phyloP scores from a whole-genome alignment of 2,329 filamentous ascomycete genomes.

The Apiospora hydei region DNA sequence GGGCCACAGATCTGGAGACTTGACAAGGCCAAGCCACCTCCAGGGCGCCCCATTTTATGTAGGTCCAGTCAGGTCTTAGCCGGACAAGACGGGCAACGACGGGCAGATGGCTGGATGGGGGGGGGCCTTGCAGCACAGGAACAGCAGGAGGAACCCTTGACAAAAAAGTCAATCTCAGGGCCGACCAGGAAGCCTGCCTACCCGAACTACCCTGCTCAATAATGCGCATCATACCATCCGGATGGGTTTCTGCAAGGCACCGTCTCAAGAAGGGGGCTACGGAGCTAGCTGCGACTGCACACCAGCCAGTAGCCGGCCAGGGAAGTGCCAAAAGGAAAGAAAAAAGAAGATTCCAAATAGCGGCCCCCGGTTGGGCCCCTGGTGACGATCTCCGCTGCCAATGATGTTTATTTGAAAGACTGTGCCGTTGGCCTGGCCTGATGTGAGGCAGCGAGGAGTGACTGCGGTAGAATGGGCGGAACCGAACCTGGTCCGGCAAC shows the following conservation, averaged over 20 bases:
- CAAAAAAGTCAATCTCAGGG: slow-evolving; percentile 16
- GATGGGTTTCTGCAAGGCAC: slow-evolving; percentile 15
- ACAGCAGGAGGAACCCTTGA: background rate
- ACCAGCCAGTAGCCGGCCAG: background rate
- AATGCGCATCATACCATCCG: slow-evolving; percentile 18
- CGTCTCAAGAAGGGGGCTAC: slow-evolving; percentile 14
- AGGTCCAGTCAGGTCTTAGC: background rate
- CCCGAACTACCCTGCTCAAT: slow-evolving; percentile 17
- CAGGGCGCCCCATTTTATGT: background rate
- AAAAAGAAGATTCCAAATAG: slow-evolving; percentile 21
- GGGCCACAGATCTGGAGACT: slow-evolving; percentile 15
- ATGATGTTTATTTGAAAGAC: slow-evolving; percentile 14
- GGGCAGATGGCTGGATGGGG: background rate
- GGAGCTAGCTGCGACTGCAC: background rate
- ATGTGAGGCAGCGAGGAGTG: slow-evolving; percentile 15
- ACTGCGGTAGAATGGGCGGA: slow-evolving; percentile 21
- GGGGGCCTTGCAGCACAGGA: background rate
- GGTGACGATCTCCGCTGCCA: slow-evolving; percentile 15
- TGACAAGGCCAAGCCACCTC: slow-evolving; percentile 20
- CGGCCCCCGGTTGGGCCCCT: background rate
- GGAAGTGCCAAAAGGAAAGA: background rate
- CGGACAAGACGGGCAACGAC: background rate
- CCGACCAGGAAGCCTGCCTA: slow-evolving; percentile 19
- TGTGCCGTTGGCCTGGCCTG: background rate
- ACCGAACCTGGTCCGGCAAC: slow-evolving; percentile 11